phyloP scores from a whole-genome alignment of 1,284 basidiomycete genomes.

The Fomitopsis schrenkii region DNA sequence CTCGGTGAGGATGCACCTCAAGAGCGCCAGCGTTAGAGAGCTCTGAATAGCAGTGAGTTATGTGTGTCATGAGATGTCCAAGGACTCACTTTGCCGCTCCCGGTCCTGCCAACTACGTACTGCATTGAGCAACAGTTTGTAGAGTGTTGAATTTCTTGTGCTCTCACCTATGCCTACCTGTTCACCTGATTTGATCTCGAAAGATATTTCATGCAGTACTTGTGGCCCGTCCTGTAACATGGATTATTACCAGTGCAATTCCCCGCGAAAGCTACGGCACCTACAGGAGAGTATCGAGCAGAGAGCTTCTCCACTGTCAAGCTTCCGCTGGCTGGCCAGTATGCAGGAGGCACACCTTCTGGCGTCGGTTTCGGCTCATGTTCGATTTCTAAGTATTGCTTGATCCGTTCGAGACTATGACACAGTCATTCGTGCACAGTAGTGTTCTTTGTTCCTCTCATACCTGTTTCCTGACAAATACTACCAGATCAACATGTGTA shows the following conservation, averaged over 20 bases:
- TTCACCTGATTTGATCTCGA: constrained; percentile 46
- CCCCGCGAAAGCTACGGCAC: neutral
- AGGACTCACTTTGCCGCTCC: constrained; percentile 60
- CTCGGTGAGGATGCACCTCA: constrained; percentile 45
- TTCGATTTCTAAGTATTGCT: constrained; percentile 68
- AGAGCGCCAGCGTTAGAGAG: constrained; percentile 39
- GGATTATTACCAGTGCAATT: too few species aligned
- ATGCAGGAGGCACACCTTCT: constrained; percentile 59
- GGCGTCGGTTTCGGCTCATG: constrained; percentile 58
- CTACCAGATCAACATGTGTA: too few species aligned
- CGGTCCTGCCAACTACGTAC: constrained; percentile 57
- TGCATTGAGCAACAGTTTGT: neutral
- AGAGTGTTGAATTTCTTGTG: too few species aligned
- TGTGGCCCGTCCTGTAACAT: constrained; percentile 27
- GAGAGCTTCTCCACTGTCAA: constrained; percentile 58
- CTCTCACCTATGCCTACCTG: constrained; percentile 42
- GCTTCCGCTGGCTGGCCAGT: constrained; percentile 75
- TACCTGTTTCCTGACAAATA: constrained; percentile 43
- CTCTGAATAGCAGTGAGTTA: constrained; percentile 20
- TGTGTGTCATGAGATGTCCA: too few species aligned
- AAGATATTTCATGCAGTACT: constrained; percentile 46
- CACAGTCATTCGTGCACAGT: neutral
- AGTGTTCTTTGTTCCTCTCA: too few species aligned
- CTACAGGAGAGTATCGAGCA: constrained; percentile 48
- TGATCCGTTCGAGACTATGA: constrained; percentile 36